Evolutionary conservation across 805 yeast genomes (phyloP).

Genomic region (Kodamaea lidongshanica): DNA sequence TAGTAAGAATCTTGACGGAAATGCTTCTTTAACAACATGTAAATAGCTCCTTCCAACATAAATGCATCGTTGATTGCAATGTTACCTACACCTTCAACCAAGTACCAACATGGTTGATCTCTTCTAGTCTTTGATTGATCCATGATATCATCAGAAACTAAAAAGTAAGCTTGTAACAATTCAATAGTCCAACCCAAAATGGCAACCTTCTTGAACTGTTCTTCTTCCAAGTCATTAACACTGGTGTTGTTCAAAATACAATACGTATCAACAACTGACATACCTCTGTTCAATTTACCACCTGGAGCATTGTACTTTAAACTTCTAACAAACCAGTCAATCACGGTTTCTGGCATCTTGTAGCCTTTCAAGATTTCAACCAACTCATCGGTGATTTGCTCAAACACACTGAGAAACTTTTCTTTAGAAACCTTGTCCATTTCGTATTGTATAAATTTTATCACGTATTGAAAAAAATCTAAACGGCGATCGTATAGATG

Average conservation of each 20-base stretch:
- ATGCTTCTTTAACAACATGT: constrained; percentile 80
- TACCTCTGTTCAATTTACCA: constrained; percentile 93
- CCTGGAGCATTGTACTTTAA: constrained; percentile 89
- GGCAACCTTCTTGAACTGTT: constrained; percentile 78
- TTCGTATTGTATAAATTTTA: background rate
- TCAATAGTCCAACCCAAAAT: constrained; percentile 94
- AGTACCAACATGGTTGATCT: constrained; percentile 98
- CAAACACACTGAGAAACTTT: constrained; percentile 64
- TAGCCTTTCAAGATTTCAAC: constrained; percentile 53
- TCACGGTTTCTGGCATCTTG: constrained; percentile 82
- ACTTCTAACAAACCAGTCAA: constrained; percentile 71
- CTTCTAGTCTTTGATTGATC: constrained; percentile 94
- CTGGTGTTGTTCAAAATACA: constrained; percentile 64
- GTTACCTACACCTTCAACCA: constrained; percentile 69
- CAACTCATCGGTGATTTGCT: constrained; percentile 71
- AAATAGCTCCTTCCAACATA: constrained; percentile 93
- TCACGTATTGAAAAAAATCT: constrained; percentile 4
- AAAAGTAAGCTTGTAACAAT: constrained; percentile 89
- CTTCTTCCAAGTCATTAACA: constrained; percentile 50
- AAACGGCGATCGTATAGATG: background rate
- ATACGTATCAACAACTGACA: constrained; percentile 92
- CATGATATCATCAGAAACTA: constrained; percentile 99
- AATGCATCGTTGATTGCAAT: constrained; percentile 97
- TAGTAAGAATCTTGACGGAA: constrained; percentile 79
- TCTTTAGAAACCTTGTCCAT: constrained; percentile 36